These are phyloP conservation scores for Cercospora canescens DNA, from an alignment of 2,329 filamentous ascomycete genomes.

Conservation along the genomic window DNA sequence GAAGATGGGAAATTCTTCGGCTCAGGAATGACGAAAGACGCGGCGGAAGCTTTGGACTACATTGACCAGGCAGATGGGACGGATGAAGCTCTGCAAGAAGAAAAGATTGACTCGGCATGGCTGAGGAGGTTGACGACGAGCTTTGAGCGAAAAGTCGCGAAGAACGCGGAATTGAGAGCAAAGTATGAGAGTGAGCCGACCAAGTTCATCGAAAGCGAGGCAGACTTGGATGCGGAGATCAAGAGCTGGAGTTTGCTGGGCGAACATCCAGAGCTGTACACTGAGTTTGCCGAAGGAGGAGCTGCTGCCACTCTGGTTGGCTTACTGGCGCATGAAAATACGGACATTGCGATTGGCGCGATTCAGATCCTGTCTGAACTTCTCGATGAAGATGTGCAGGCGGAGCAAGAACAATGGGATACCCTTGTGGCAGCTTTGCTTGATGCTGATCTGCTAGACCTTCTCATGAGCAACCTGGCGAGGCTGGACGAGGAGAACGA, in stretches of 20 bases:
- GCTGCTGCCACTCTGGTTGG: conserved; percentile 74
- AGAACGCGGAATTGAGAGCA: conserved; percentile 85
- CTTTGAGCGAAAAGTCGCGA: conserved; percentile 88
- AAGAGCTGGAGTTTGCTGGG: conserved; percentile 82
- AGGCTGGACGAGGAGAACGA: conserved; percentile 73
- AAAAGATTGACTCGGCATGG: conserved; percentile 83
- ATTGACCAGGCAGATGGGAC: conserved; percentile 66
- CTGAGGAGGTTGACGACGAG: conserved; percentile 75
- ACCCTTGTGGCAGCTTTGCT: conserved; percentile 64
- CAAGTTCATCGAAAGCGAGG: conserved; percentile 83
- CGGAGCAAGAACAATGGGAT: conserved; percentile 79
- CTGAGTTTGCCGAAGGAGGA: conserved; percentile 70
- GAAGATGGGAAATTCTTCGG: conserved; percentile 96
- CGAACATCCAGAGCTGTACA: conserved; percentile 82
- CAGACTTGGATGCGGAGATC: conserved; percentile 84
- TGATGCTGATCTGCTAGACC: conserved; percentile 67
- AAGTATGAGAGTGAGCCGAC: conserved; percentile 78
- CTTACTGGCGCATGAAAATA: conserved; percentile 90
- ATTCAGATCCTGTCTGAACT: conserved; percentile 88
- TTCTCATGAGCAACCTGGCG: conserved; percentile 75
- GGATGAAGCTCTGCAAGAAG: conserved; percentile 55
- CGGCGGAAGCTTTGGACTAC: conserved; percentile 83
- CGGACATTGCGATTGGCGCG: conserved; percentile 89
- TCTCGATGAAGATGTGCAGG: conserved; percentile 88
- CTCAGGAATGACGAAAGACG: conserved; percentile 78